Conservation (phyloP, 306 rosid species). For the Quercus robur region DNA sequence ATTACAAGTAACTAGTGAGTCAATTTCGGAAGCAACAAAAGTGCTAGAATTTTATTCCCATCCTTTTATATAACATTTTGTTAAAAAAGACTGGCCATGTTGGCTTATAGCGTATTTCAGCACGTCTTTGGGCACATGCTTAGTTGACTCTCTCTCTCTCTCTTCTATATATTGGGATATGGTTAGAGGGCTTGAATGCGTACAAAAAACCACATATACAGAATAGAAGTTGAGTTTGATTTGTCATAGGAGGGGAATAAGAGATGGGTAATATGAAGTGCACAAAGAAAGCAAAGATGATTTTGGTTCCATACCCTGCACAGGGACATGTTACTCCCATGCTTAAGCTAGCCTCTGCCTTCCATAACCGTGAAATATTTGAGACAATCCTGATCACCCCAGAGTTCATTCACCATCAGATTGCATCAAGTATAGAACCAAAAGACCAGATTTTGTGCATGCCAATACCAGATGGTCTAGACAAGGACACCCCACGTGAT, state of each 20-base stretch:
- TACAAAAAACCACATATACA: background rate
- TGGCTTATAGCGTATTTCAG: background rate
- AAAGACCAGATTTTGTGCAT: conserved; percentile 22
- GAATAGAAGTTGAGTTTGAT: too few relatives aligned
- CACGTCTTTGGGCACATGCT: conserved; percentile 14
- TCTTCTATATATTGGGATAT: background rate
- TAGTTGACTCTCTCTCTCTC: conserved; percentile 11
- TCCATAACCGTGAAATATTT: conserved; percentile 33
- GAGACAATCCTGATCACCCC: conserved; percentile 50
- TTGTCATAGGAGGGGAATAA: too few relatives aligned
- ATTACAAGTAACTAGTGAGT: too few relatives aligned
- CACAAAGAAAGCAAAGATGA: conserved; percentile 25
- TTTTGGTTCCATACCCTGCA: conserved; percentile 86
- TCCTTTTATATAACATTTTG: too few relatives aligned
- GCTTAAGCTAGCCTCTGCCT: conserved; percentile 56
- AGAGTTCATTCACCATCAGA: conserved; percentile 36
- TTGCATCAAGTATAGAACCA: background rate
- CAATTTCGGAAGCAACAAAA: too few relatives aligned
- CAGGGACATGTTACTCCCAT: conserved; percentile 90
- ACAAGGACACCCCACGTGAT: conserved; percentile 32
- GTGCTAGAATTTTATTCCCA: too few relatives aligned
- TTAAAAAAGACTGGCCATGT: background rate
- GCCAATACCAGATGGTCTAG: conserved; percentile 38
- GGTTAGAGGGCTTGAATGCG: background rate
- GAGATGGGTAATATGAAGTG: conserved; percentile 27